Evolutionary conservation across 2,329 filamentous ascomycete species (phyloP), one percentile per base, ranked within the genome.

Genomic region (Venturia carpophila): DNA sequence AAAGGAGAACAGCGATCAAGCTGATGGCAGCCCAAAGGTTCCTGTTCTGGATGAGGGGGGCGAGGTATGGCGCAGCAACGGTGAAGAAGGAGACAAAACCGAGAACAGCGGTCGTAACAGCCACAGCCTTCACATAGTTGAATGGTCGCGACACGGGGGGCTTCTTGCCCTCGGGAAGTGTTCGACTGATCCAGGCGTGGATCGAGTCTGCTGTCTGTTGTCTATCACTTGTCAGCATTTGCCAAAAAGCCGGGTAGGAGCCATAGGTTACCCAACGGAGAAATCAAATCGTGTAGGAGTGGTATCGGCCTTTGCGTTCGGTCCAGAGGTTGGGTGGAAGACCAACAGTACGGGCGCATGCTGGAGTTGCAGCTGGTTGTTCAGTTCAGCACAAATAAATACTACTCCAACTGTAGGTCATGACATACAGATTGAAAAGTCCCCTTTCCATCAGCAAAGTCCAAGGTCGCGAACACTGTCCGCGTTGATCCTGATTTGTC

Each of bases 11-110:
- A 17, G 87, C 82, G 71, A 97, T 92, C 70, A 99, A 80, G 76
- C 90, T 96, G 71, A 95, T 77, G 27, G 90, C 91, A 30, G 93
- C 92, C 94, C 94, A 99, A 21, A 97, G 79, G 72, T 96, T 97
- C 70, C 93, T 89, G 80, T 89, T 97, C 76, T 92, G 90, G 43
- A 97, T 75, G 67, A 97, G 72, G 3, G 93, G 93, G 13, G 93
- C 74, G 15, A 97, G 72, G 71, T 92, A 95, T 6, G 91, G 90
- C 70, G 86, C 89, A 15, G 88, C 84, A 60, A 92, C 87, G 39
- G 84, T 86, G 65, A 87, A 71, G 63, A 88, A 82, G 1, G 91
- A 93, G 56, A 88, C 75, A 11, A 81, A 74, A 60, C 89, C 92
- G 17, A 96, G 80, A 1, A 89, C 67, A n/a, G 87, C 81, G 6